These are phyloP conservation scores for Cyclanthera cordifolia DNA, from an alignment of 306 rosid species.

Conservation along the genomic window DNA sequence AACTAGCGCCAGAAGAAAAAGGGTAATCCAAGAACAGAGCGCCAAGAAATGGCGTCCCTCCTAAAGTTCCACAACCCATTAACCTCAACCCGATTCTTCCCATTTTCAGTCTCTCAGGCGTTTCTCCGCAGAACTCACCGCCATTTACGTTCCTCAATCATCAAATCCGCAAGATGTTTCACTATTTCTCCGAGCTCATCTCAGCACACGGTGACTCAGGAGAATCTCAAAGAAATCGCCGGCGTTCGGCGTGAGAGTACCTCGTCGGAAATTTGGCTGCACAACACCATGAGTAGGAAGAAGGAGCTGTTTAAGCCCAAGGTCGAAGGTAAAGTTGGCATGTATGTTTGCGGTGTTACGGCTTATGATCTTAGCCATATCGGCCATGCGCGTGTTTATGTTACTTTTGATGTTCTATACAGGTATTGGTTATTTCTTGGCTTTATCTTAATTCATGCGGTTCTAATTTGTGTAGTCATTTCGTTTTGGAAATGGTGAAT, in stretches of 20 bases:
- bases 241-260: slow-evolving; percentile 7
- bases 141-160: slow-evolving; percentile 14
- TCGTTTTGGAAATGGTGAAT: not conserved
- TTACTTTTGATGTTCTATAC: slow-evolving; percentile 82
- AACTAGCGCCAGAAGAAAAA: slow-evolving; percentile 7
- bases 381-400: slow-evolving; percentile 93
- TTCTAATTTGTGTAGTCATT: not conserved
- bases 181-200: slow-evolving; percentile 26
- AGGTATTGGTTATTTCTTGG: slow-evolving; percentile 39
- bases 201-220: slow-evolving; percentile 25
- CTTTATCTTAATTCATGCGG: not conserved
- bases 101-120: slow-evolving; percentile 20
- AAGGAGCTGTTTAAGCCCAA: slow-evolving; percentile 60
- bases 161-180: slow-evolving; percentile 19
- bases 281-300: slow-evolving; percentile 71
- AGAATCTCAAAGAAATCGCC: slow-evolving; percentile 12
- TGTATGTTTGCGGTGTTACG: slow-evolving; percentile 95
- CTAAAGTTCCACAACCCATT: slow-evolving; percentile 52
- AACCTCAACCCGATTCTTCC: slow-evolving; percentile 17
- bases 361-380: slow-evolving; percentile 94
- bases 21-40: not conserved
- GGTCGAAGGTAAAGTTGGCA: slow-evolving; percentile 64
- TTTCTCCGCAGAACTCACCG: slow-evolving; percentile 18
- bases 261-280: slow-evolving; percentile 50
- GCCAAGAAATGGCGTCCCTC: slow-evolving; percentile 43